Percentiles rank a stretch among this genome's conserved stretches.
Conservation (phyloP, 2,329 filamentous ascomycete species). For the Hortaea sp. region DNA sequence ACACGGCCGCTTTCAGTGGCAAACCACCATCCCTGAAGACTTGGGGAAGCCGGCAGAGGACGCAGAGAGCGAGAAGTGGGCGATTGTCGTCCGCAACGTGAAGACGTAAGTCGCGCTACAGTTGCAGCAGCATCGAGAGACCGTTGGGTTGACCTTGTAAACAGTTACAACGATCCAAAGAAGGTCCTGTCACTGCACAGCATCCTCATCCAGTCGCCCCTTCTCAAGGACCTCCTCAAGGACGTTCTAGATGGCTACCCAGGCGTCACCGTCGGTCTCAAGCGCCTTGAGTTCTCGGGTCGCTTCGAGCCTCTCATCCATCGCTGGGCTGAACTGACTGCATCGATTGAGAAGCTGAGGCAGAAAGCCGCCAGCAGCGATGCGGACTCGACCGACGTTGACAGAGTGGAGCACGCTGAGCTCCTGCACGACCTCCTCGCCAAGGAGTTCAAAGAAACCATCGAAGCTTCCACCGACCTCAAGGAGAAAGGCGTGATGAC, state of each 20-base stretch:
- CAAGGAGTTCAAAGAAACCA: conserved; percentile 32
- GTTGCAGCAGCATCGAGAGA: not conserved
- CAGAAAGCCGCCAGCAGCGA: conserved; percentile 1
- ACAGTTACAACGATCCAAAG: conserved; percentile 37
- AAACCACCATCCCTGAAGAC: conserved; percentile 45
- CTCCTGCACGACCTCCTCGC: conserved; percentile 29
- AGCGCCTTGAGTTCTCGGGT: conserved; percentile 50
- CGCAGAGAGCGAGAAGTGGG: conserved; percentile 51
- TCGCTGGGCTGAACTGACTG: conserved; percentile 43
- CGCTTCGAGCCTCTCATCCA: conserved; percentile 55
- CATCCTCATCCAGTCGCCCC: conserved; percentile 54
- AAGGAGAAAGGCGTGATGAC: conserved; percentile 25
- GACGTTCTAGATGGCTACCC: conserved; percentile 49
- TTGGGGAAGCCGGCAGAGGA: conserved; percentile 48
- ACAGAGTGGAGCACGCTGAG: conserved; percentile 26
- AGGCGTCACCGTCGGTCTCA: conserved; percentile 48
- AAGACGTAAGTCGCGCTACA: conserved; percentile 29
- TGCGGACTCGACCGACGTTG: conserved; percentile 1
- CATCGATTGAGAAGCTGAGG: conserved; percentile 26
- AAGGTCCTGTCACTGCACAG: conserved; percentile 51
- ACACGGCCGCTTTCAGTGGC: conserved; percentile 44
- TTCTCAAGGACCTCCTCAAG: conserved; percentile 47
- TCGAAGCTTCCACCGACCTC: conserved; percentile 31
- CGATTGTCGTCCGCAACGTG: conserved; percentile 49
- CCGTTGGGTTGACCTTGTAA: not conserved